These are phyloP conservation scores for Leucocoprinus sp. DNA, from an alignment of 768 basidiomycete genomes.

Conservation along the genomic window DNA sequence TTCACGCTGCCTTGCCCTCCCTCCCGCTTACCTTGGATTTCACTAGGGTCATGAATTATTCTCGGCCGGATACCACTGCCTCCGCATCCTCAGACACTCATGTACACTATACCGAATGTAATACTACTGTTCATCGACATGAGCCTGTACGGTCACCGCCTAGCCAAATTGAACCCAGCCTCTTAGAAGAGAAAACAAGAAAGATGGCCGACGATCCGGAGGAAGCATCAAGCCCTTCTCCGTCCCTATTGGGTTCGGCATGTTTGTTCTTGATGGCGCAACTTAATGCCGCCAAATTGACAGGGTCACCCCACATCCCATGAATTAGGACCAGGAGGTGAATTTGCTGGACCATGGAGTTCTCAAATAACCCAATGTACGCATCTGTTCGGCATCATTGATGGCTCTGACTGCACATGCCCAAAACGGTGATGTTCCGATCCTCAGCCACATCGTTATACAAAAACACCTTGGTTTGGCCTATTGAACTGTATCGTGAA, in stretches of 20 bases:
- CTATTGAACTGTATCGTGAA: too few relatives aligned
- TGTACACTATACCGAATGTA: background rate
- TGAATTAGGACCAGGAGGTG: slow-evolving; percentile 45
- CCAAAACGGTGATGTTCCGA: too few relatives aligned
- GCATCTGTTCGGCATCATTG: too few relatives aligned
- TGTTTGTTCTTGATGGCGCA: slow-evolving; percentile 43
- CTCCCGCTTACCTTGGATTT: background rate
- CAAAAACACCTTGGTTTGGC: too few relatives aligned
- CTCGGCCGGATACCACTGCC: background rate
- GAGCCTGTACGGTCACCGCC: background rate
- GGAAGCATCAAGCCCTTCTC: slow-evolving; percentile 43
- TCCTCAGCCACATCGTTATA: too few relatives aligned
- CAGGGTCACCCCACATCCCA: slow-evolving; percentile 79
- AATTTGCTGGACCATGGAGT: slow-evolving; percentile 10
- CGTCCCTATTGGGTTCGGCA: slow-evolving; percentile 22
- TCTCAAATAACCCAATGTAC: too few relatives aligned
- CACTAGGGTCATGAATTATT: too few relatives aligned
- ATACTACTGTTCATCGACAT: background rate
- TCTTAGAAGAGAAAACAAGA: background rate
- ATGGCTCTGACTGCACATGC: too few relatives aligned
- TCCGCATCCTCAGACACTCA: background rate
- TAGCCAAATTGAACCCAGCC: background rate
- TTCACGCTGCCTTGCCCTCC: background rate
- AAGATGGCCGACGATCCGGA: slow-evolving; percentile 27
- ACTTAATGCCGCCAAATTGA: slow-evolving; percentile 51